Percentiles rank a stretch among this genome's conserved stretches.
These are phyloP conservation scores for Ogataea henricii DNA, from an alignment of 805 yeast species.

Conservation along the genomic window DNA sequence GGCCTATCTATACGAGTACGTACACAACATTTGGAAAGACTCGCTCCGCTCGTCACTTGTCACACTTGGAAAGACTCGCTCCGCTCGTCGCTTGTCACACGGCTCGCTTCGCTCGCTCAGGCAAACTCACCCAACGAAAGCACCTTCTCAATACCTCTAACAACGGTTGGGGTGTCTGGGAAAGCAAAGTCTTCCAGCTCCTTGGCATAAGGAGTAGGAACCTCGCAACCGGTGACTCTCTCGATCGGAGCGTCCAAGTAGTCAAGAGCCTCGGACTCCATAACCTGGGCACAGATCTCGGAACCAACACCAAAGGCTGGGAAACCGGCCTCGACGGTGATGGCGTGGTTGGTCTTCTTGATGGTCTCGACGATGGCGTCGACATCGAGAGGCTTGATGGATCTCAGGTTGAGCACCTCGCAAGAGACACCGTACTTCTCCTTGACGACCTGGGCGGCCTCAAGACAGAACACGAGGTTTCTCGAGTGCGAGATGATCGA, in stretches of 20 bases:
- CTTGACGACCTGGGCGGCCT: slow-evolving; percentile 87
- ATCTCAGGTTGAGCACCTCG: slow-evolving; percentile 93
- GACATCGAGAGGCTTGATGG: slow-evolving; percentile 94
- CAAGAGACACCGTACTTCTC: slow-evolving; percentile 85
- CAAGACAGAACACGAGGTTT: slow-evolving; percentile 80
- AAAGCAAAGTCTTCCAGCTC: slow-evolving; percentile 97
- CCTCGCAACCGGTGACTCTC: slow-evolving; percentile 99
- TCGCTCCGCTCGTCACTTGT: neutral
- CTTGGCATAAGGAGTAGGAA: slow-evolving; percentile 97
- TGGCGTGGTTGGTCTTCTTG: slow-evolving; percentile 94
- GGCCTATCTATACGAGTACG: neutral
- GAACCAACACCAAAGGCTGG: slow-evolving; percentile 99
- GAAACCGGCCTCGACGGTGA: slow-evolving; percentile 96
- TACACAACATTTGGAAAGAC: neutral
- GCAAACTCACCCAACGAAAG: slow-evolving; percentile 54
- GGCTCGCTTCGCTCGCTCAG: slow-evolving; percentile 15
- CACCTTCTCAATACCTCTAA: slow-evolving; percentile 83
- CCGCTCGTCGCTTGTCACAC: neutral
- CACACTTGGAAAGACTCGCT: neutral
- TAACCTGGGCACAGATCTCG: slow-evolving; percentile 94
- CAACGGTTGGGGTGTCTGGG: slow-evolving; percentile 92
- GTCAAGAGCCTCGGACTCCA: slow-evolving; percentile 98
- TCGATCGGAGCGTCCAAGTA: slow-evolving; percentile 97
- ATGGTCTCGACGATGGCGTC: slow-evolving; percentile 83
- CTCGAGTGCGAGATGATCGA: slow-evolving; percentile 90